Evolutionary conservation across 1,284 basidiomycete genomes (phyloP), one percentile per base, ranked within the genome.

Genomic region (Leccinum fuscescens): DNA sequence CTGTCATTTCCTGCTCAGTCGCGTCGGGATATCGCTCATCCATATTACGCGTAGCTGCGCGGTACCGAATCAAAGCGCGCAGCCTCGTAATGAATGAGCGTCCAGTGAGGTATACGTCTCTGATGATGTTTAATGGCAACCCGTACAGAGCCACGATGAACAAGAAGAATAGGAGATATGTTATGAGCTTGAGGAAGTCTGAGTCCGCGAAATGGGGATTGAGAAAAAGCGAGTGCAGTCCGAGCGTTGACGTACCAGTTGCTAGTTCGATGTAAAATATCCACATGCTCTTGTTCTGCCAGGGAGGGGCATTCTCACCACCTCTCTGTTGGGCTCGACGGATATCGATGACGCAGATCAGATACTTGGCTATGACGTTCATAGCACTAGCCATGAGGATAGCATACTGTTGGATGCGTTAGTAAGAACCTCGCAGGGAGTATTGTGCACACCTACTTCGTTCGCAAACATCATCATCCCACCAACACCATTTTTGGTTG

Each of bases 221-320:
- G 57, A 59, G 54, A 53, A 20, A 55, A 60, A 20, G 17, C 3
- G 4, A 55, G 54, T 52, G 62, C 8, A 51, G 50, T 53, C 69
- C 79, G 39, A 56, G 35, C 17, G n/a, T 56, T 44, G 33, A 70
- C 69, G 57, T 66, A 93, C 94, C 93, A 54, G 94, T 96, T n/a
- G 83, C 81, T 49, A 98, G 79, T 69, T 98, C 96, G 64, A 98
- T 88, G 72, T 97, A 98, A 78, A 98, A 97, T 14, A 94, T 80
- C 80, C 89, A 96, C 87, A 98, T 96, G 78, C 93, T 96, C 81
- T 99, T 99, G 70, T 92, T 89, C 75, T 99, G 96, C 97, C 96
- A 99, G 53, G 89, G 86, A 60, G 93, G 92, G 0, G 93, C 93
- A 71, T 92, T 92, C 68, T 90, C 92, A 33, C 92, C 88, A 22